Conservation (phyloP, 2,329 filamentous ascomycete genomes). For the Apiospora koreana region DNA sequence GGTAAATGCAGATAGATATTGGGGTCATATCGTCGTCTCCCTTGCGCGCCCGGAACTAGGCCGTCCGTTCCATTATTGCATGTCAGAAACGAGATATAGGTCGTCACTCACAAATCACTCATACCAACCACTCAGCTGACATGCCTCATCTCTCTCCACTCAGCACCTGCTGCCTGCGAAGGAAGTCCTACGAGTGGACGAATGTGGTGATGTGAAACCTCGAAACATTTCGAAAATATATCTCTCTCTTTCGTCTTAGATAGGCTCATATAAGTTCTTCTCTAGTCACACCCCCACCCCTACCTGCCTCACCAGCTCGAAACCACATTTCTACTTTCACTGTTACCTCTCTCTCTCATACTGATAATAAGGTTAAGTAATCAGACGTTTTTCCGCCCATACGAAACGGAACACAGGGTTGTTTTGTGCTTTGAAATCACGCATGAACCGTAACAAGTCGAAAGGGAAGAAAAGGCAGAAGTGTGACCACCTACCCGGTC, state of each 20-base stretch:
- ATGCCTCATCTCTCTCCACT: background rate
- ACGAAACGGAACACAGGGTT: background rate
- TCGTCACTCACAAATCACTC: too few relatives aligned
- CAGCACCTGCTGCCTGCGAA: too few relatives aligned
- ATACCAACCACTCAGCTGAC: background rate
- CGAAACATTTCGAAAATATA: background rate
- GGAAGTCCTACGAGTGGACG: background rate
- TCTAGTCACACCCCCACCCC: background rate
- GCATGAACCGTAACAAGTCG: background rate
- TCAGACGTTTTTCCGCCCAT: background rate
- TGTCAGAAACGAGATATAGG: background rate
- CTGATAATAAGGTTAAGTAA: background rate
- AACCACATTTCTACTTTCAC: background rate
- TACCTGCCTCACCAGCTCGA: background rate
- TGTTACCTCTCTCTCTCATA: background rate
- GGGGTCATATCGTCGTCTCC: too few relatives aligned
- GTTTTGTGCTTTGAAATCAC: background rate
- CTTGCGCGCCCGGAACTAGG: background rate
- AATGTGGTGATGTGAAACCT: background rate
- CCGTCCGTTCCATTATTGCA: background rate
- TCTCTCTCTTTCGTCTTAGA: background rate
- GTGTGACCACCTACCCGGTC: background rate
- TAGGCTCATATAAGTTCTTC: background rate
- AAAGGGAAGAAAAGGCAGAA: background rate
- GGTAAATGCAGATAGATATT: too few relatives aligned